Evolutionary conservation across 257 asterid species (phyloP).

Genomic region (Gentiana straminea): DNA sequence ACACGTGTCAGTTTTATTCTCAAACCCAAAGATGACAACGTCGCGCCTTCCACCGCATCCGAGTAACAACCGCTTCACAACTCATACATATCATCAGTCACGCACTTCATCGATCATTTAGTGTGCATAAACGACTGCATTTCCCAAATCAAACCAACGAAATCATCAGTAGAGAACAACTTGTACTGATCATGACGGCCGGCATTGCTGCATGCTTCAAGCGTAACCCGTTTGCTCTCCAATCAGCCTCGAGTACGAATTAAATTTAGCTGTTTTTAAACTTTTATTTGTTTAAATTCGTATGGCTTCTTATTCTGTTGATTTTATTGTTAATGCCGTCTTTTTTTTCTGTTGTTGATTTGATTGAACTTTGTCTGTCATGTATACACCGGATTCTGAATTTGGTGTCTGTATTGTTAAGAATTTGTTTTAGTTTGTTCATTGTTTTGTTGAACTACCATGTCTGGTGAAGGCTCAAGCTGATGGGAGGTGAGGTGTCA

Average conservation of each 20-base stretch:
- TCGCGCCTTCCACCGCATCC: too few species aligned
- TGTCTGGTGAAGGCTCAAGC: too few species aligned
- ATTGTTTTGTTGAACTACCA: neutral
- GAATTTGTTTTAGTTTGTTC: neutral
- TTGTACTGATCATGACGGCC: neutral
- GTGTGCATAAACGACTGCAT: neutral
- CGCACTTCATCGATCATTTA: constrained; percentile 4
- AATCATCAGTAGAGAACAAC: neutral
- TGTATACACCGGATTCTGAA: neutral
- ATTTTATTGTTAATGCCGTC: neutral
- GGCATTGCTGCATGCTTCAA: constrained; percentile 8
- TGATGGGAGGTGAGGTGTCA: neutral
- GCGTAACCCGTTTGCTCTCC: constrained; percentile 1
- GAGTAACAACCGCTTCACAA: too few species aligned
- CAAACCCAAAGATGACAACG: too few species aligned
- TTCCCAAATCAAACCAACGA: neutral
- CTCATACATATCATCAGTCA: neutral
- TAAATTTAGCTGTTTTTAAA: too few species aligned
- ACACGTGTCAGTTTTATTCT: too few species aligned
- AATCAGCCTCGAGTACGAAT: neutral
- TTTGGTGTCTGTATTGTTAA: neutral
- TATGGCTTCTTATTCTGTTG: neutral
- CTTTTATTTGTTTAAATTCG: neutral
- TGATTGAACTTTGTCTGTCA: too few species aligned
- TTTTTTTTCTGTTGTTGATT: too few species aligned